Conservation (phyloP, 129 eudicot species). For the Flaveria robusta region DNA sequence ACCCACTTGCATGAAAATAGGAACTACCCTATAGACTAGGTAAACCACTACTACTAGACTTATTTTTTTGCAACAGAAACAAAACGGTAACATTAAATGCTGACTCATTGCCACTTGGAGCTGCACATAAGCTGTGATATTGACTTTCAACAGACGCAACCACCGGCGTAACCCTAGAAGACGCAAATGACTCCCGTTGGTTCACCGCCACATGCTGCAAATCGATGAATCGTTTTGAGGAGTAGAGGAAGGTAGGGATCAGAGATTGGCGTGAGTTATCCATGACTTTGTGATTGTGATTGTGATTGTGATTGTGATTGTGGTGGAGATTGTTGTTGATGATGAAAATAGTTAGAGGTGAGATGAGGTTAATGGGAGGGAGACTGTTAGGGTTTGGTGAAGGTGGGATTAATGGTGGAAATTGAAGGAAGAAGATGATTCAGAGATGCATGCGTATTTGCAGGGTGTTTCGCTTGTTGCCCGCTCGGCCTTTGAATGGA, state of each 20-base stretch:
- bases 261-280: constrained; percentile 49
- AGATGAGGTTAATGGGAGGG: not conserved
- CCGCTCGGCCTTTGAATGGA: not conserved
- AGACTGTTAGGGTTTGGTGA: constrained; percentile 29
- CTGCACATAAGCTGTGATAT: too few relatives aligned
- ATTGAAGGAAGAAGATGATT: constrained; percentile 18
- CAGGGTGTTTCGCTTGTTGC: constrained; percentile 30
- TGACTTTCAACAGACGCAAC: too few relatives aligned
- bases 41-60: too few relatives aligned
- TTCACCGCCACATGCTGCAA: constrained; percentile 12
- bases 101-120: too few relatives aligned
- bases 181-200: not conserved
- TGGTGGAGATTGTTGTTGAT: not conserved
- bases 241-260: constrained; percentile 64
- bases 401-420: constrained; percentile 31
- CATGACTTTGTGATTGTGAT: not conserved
- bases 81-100: too few relatives aligned
- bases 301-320: too few relatives aligned
- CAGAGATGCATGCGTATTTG: constrained; percentile 28
- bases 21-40: too few relatives aligned
- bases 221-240: constrained; percentile 29
- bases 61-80: too few relatives aligned
- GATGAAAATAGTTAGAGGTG: not conserved
- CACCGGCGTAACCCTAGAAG: constrained; percentile 3
- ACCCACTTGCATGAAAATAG: too few relatives aligned